These are phyloP conservation scores for Trametes cubensis DNA, from an alignment of 768 basidiomycete genomes.

Conservation along the genomic window DNA sequence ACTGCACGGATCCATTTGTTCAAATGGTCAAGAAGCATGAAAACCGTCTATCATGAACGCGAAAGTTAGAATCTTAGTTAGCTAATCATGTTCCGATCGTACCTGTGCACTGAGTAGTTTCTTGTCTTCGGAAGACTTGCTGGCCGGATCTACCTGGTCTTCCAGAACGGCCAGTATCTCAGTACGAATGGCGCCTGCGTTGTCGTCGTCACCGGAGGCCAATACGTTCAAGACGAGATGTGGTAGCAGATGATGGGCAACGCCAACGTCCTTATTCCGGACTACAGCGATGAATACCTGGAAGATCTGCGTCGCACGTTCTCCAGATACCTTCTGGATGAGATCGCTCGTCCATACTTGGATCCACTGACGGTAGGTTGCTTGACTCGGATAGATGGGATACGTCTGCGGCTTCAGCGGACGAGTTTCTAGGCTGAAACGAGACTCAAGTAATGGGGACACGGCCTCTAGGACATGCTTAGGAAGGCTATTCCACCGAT, in stretches of 20 bases:
- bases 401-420: constrained; percentile 30
- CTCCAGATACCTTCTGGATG: constrained; percentile 63
- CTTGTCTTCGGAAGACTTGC: constrained; percentile 70
- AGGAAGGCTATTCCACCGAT: constrained; percentile 78
- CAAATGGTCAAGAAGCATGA: constrained; percentile 92
- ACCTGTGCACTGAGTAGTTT: constrained; percentile 95
- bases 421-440: constrained; percentile 46
- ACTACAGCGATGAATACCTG: constrained; percentile 76
- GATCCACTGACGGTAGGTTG: constrained; percentile 96
- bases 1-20: constrained; percentile 84
- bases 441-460: constrained; percentile 76
- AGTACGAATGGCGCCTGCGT: constrained; percentile 62
- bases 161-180: constrained; percentile 84
- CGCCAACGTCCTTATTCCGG: constrained; percentile 86
- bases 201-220: constrained; percentile 68
- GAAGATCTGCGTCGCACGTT: constrained; percentile 70
- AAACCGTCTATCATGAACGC: constrained; percentile 68
- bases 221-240: constrained; percentile 89
- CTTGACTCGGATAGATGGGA: constrained; percentile 77
- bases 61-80: not conserved
- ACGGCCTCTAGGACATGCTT: constrained; percentile 86
- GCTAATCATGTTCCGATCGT: constrained; percentile 15
- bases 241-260: constrained; percentile 90
- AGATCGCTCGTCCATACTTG: constrained; percentile 86
- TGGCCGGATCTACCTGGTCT: constrained; percentile 76